Evolutionary conservation across 2,329 filamentous ascomycete species (phyloP).

Genomic region (Ilyonectria destructans): DNA sequence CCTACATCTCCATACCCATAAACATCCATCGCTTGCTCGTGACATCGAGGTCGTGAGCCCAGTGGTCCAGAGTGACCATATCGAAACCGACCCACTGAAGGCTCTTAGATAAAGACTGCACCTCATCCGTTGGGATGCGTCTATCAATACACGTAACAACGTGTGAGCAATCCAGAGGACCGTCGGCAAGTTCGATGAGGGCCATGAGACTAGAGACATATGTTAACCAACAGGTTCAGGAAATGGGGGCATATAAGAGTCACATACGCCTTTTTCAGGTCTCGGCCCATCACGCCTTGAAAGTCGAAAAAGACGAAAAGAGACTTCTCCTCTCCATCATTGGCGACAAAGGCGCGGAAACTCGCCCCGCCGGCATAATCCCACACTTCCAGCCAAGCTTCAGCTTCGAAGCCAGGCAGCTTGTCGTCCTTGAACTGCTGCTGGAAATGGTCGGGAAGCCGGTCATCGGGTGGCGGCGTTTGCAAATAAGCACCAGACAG

Average conservation of each 20-base stretch:
- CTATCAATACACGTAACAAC: constrained; percentile 89
- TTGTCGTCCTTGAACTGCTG: constrained; percentile 47
- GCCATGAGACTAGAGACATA: constrained; percentile 79
- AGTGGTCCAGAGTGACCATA: constrained; percentile 84
- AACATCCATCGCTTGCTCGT: constrained; percentile 88
- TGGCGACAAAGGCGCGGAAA: constrained; percentile 88
- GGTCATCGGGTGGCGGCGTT: constrained; percentile 70
- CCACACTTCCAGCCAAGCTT: constrained; percentile 84
- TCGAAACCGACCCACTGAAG: constrained; percentile 96
- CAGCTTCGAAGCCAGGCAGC: constrained; percentile 59
- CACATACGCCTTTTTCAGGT: constrained; percentile 89
- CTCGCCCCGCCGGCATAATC: constrained; percentile 88
- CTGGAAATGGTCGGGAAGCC: constrained; percentile 57
- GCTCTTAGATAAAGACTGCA: constrained; percentile 81
- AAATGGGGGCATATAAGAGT: background rate
- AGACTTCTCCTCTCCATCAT: constrained; percentile 78
- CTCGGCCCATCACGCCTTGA: constrained; percentile 77
- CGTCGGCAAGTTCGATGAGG: constrained; percentile 88
- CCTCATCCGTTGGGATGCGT: constrained; percentile 73
- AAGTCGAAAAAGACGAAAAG: constrained; percentile 91
- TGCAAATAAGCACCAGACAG: constrained; percentile 81
- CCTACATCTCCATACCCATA: constrained; percentile 88
- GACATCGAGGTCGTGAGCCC: constrained; percentile 75
- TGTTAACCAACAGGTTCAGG: constrained; percentile 12
- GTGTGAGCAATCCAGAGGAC: constrained; percentile 82